These are phyloP conservation scores for Microsporum audouinii DNA, from an alignment of 2,329 filamentous ascomycete species.

Conservation along the genomic window DNA sequence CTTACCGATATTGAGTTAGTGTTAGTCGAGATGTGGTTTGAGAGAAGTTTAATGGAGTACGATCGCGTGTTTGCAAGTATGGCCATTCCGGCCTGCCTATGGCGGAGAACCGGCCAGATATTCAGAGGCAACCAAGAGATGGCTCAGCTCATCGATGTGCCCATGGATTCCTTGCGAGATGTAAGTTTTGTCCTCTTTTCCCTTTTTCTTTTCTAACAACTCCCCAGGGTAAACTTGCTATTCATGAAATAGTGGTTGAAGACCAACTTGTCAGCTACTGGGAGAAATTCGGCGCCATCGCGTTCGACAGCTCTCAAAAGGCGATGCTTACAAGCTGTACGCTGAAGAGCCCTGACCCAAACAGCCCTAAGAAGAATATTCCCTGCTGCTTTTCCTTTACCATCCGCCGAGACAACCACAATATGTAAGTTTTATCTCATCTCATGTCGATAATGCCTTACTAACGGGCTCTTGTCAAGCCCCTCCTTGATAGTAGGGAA, in stretches of 20 bases:
- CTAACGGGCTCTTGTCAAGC: constrained; percentile 36
- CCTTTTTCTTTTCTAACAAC: neutral
- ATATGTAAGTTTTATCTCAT: constrained; percentile 57
- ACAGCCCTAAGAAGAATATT: constrained; percentile 59
- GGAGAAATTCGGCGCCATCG: constrained; percentile 98
- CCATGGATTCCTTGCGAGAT: constrained; percentile 80
- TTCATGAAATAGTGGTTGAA: constrained; percentile 93
- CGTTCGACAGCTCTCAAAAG: constrained; percentile 87
- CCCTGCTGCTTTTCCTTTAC: constrained; percentile 97
- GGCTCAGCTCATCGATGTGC: constrained; percentile 89
- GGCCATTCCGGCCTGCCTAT: constrained; percentile 96
- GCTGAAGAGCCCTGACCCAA: constrained; percentile 66
- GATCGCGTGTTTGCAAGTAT: constrained; percentile 97
- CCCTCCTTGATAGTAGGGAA: constrained; percentile 93
- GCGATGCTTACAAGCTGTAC: constrained; percentile 89
- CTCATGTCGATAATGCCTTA: neutral
- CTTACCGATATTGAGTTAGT: constrained; percentile 91
- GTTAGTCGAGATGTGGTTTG: constrained; percentile 98
- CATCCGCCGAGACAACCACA: constrained; percentile 85
- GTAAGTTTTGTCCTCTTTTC: constrained; percentile 44
- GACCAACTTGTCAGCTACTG: constrained; percentile 93
- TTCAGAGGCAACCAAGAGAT: constrained; percentile 97
- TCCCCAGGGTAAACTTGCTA: constrained; percentile 74
- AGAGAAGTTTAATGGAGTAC: constrained; percentile 91
- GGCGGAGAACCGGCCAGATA: constrained; percentile 92